Percentiles rank a stretch among this genome's conserved stretches.
Evolutionary conservation across 2,329 filamentous ascomycete genomes (phyloP).

Genomic region (Claviceps arundinis): DNA sequence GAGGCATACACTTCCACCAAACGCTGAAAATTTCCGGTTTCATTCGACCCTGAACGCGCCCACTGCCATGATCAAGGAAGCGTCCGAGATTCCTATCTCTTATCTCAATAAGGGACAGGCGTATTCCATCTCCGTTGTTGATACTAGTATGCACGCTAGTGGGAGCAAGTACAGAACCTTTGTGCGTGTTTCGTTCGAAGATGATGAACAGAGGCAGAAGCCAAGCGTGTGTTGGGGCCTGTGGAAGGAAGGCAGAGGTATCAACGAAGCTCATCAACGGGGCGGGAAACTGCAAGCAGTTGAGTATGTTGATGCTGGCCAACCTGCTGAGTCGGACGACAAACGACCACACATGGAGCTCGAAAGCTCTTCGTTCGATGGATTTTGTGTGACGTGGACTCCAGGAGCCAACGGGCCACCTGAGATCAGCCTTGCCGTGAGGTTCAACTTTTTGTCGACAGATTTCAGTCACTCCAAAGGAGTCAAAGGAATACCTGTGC

Average conservation of each 20-base stretch:
- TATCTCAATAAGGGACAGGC: slow-evolving; percentile 97
- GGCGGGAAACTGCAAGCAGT: slow-evolving; percentile 89
- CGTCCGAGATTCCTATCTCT: slow-evolving; percentile 88
- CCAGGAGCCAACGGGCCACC: slow-evolving; percentile 53
- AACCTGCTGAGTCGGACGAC: slow-evolving; percentile 47
- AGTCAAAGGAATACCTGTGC: slow-evolving; percentile 91
- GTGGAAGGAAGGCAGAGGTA: slow-evolving; percentile 95
- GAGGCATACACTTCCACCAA: slow-evolving; percentile 33
- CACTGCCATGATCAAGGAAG: slow-evolving; percentile 86
- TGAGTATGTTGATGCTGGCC: slow-evolving; percentile 67
- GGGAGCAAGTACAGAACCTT: slow-evolving; percentile 74
- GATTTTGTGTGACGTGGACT: slow-evolving; percentile 84
- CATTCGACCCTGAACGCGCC: slow-evolving; percentile 84
- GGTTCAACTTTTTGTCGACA: slow-evolving; percentile 96
- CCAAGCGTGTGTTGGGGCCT: slow-evolving; percentile 74
- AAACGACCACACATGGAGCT: slow-evolving; percentile 57
- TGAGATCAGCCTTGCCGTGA: slow-evolving; percentile 78
- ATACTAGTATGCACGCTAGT: slow-evolving; percentile 53
- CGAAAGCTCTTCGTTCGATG: slow-evolving; percentile 75
- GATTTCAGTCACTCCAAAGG: slow-evolving; percentile 99
- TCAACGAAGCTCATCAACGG: slow-evolving; percentile 85
- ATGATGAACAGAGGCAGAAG: slow-evolving; percentile 79
- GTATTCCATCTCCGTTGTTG: slow-evolving; percentile 74
- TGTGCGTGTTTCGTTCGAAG: slow-evolving; percentile 92
- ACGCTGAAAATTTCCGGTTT: slow-evolving; percentile 69